Conservation (phyloP, 83 land plant genomes). For the Diphasiastrum complanatum region DNA sequence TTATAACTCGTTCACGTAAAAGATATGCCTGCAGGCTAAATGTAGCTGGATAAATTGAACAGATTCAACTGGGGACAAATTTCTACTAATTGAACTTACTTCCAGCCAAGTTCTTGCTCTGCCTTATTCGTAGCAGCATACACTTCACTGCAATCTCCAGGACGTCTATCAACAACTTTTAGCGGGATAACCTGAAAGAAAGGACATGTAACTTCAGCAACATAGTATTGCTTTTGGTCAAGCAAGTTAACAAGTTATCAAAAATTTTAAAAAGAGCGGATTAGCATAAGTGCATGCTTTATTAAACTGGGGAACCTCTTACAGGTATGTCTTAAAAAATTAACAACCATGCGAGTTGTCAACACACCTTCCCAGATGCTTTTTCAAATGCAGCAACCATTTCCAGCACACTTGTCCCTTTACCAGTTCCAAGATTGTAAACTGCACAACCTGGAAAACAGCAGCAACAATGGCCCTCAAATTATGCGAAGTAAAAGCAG, state of each 20-base stretch:
- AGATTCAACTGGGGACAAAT: too few relatives aligned
- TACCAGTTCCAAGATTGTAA: conserved; percentile 86
- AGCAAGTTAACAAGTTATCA: too few relatives aligned
- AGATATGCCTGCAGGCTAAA: too few relatives aligned
- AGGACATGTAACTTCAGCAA: not conserved
- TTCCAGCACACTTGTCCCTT: conserved; percentile 81
- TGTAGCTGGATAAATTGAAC: too few relatives aligned
- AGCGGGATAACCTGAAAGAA: conserved; percentile 69
- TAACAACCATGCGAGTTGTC: not conserved
- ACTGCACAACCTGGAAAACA: conserved; percentile 55
- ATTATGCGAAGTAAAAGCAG: too few relatives aligned
- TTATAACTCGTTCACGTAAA: too few relatives aligned
- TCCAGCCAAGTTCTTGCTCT: conserved; percentile 71
- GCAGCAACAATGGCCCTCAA: too few relatives aligned
- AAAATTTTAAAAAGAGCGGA: too few relatives aligned
- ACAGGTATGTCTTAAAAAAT: too few relatives aligned
- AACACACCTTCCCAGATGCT: conserved; percentile 67
- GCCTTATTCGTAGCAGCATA: conserved; percentile 86
- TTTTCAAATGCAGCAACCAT: conserved; percentile 91
- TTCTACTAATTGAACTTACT: conserved; percentile 37
- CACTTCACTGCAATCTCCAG: conserved; percentile 78
- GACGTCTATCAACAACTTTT: conserved; percentile 59
- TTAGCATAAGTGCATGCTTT: too few relatives aligned
- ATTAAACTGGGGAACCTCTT: too few relatives aligned
- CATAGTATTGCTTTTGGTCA: not conserved